Evolutionary conservation across 805 yeast species (phyloP), one percentile per base, ranked within the genome.

Genomic region (Deakozyma indianensis): DNA sequence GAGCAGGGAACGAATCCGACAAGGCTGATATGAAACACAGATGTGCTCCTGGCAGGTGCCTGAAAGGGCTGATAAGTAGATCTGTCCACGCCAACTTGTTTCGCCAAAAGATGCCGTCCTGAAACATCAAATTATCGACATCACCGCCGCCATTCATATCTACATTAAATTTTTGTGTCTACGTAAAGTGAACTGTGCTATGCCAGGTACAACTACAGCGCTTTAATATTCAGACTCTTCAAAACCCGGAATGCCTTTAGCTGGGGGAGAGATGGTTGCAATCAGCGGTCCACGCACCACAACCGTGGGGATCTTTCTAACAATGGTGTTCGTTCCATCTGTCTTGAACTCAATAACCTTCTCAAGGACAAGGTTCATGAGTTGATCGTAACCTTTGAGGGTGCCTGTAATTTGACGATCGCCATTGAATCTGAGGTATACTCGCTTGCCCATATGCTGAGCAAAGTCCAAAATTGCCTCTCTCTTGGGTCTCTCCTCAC

Each of bases 321-420:
- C 16, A 25, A 14, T 25, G 7, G 18, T 32, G 7, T 5, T 9
- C 18, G 11, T 7, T 7, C 38, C 38, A 32, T 32, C 38, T 1
- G 83, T 78, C 52, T 77, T 62, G 9, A 49, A 53, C 61, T 92
- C 96, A 22, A 62, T 56, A 2, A 79, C 80, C 43, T 77, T 75
- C 35, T 76, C 81, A 42, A 78, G 64, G 14, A 78, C 81, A 38
- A 78, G 68, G 58, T 92, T 92, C 95, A 90, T 86, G 57, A 86
- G 82, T 61, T 88, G 96, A 62, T 92, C 99, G 62, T 83, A 87
- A 27, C 97, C 96, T 54, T 83, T 85, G 54, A 90, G 72, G 1
- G 68, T 66, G 28, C 98, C 98, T 16, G 70, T 69, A n/a, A 83
- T 77, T 53, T 79, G 78, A 57, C 96, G 76, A 4, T 95, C 96